Percentiles rank a stretch among this genome's conserved stretches.
These are phyloP conservation scores for Epithele typhae DNA, from an alignment of 768 basidiomycete species.

Conservation along the genomic window DNA sequence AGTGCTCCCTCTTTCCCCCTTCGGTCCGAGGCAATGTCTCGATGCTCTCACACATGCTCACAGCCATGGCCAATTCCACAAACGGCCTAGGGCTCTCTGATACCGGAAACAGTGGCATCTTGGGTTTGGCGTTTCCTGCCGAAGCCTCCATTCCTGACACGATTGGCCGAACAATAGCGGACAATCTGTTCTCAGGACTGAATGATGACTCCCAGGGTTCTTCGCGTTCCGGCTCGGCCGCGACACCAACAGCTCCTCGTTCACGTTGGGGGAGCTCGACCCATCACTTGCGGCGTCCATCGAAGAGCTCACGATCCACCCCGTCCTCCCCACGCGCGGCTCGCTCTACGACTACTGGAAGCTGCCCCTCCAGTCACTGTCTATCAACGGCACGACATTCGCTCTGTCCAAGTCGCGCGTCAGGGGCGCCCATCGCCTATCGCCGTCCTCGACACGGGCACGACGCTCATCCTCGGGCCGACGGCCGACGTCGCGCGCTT, in stretches of 20 bases:
- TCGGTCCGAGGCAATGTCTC: too few species aligned
- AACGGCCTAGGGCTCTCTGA: conserved; percentile 38
- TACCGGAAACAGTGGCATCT: conserved; percentile 49
- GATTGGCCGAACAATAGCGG: conserved; percentile 40
- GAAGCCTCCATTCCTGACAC: conserved; percentile 42
- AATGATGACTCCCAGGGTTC: conserved; percentile 35
- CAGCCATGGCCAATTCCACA: conserved; percentile 44
- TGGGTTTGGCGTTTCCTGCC: conserved; percentile 49
- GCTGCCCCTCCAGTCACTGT: conserved; percentile 41
- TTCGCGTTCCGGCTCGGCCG: conserved; percentile 50
- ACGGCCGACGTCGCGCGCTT: conserved; percentile 47
- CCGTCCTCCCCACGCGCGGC: conserved; percentile 32
- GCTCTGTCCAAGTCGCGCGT: conserved; percentile 39
- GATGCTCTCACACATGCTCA: neutral
- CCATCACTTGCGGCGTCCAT: conserved; percentile 28
- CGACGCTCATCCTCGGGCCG: conserved; percentile 53
- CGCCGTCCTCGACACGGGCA: conserved; percentile 62
- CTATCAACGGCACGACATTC: conserved; percentile 39
- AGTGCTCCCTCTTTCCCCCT: neutral
- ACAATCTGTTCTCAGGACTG: conserved; percentile 43
- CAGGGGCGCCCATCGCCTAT: conserved; percentile 30
- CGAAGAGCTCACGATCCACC: conserved; percentile 30
- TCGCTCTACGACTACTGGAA: conserved; percentile 55
- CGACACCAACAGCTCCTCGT: conserved; percentile 34
- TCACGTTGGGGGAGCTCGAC: conserved; percentile 52